These are phyloP conservation scores for Blastomyces gilchristii DNA, from an alignment of 2,329 filamentous ascomycete species.

Conservation along the genomic window DNA sequence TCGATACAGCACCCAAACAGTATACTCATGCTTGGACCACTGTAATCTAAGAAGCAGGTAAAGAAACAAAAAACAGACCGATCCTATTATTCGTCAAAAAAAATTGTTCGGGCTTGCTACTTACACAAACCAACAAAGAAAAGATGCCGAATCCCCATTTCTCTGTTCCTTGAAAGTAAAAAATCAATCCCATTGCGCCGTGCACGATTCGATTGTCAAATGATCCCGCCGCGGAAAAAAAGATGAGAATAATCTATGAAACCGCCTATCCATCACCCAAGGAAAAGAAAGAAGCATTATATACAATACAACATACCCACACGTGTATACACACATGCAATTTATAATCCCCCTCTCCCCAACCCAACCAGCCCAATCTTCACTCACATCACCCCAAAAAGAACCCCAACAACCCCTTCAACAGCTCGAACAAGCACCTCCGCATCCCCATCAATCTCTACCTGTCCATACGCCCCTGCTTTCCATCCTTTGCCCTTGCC, in stretches of 20 bases:
- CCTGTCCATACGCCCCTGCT: constrained; percentile 15
- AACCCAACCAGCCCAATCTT: not conserved
- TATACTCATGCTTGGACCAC: no score
- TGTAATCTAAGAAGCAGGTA: no score
- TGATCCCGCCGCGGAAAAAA: not conserved
- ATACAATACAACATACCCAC: not conserved
- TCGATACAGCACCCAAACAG: no score
- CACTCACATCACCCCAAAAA: constrained; percentile 20
- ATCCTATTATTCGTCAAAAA: no score
- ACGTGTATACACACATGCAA: not conserved
- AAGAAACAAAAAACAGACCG: no score
- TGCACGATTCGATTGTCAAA: not conserved
- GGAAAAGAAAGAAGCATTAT: no score
- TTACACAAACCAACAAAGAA: not conserved
- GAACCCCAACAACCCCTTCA: constrained; percentile 26
- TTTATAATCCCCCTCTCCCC: not conserved
- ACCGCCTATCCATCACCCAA: not conserved
- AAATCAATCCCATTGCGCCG: not conserved
- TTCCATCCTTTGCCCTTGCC: not conserved
- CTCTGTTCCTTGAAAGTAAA: no score
- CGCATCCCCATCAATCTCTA: constrained; percentile 12
- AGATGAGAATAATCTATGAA: not conserved
- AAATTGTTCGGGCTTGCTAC: no score
- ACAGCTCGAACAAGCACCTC: constrained; percentile 27
- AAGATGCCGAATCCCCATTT: no score